Base-by-base conservation (phyloP, 345 rosid species). In the Linum lewisii region DNA sequence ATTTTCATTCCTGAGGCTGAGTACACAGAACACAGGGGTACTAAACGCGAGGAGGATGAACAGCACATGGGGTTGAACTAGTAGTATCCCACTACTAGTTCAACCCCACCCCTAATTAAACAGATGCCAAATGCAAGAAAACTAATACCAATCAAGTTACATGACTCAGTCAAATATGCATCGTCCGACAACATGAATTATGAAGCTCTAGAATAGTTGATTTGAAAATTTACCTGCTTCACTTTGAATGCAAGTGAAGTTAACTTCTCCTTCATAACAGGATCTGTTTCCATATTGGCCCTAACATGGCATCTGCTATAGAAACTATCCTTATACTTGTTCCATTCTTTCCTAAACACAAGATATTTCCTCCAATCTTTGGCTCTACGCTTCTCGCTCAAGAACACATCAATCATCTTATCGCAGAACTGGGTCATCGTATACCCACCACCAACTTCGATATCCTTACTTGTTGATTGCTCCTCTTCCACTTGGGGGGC, bases 281-380 rank as follows among this genome's bases (percentile, higher is more conserved):
- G 74, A 67, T 88, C 91, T 42, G 59, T 75, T 72, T 83, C 95
- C 9, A 58, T 47, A 25, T 78, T 82, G 6, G 86, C 89, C 47
- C 86, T 71, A 36, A 65, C 50, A 64, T 58, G 78, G 69, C 98
- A 92, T 56, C 84, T 80, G 21, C 38, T 73, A 49, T 86, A 88
- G 77, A 92, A 92, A 62, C 78, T 69, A 7, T 78, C 79, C 59
- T 79, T 83, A 55, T 88, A 86, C 80, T 84, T 88, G 22, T 75
- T 77, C 97, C 95, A 92, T 69, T 86, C 95, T 54, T 86, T 87
- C 69, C 97, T 82, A 18, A 88, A 76, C 52, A 85, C 80, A 77
- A 92, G 63, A 70, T 77, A 86, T 73, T 81, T 86, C 59, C 77
- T 84, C 99, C 94, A 93, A 21, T 89, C 76, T 63, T 77, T 93